Evolutionary conservation across 2,329 filamentous ascomycete species (phyloP), one percentile per base, ranked within the genome.

Genomic region (Botrytis hyacinthi): DNA sequence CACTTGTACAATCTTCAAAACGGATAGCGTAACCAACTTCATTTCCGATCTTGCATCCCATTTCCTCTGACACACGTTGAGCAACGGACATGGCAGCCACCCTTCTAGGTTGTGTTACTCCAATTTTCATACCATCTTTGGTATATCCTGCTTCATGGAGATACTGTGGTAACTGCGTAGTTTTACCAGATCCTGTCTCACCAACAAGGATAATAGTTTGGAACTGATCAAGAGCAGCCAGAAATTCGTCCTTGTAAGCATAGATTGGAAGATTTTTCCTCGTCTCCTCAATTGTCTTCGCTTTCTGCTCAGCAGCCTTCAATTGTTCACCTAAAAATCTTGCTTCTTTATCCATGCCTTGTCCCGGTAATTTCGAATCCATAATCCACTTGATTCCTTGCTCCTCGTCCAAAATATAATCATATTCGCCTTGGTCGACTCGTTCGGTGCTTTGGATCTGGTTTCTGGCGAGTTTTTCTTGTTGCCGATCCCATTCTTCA

Each of bases 71-170:
- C 3, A 99, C 96, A 86, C 96, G 94, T 62, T 93, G 90, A n/a
- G 96, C 95, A 32, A 98, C 95, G 80, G 92, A 96, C 95, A 98
- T 98, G 44, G 96, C 96, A 5, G 96, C 96, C 18, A 99, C 96
- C 85, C 96, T 90, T 78, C 96, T 91, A 7, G 96, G 96, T 77
- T 99, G 96, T 0, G 96, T 99, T 79, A 95, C 97, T 7, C 93
- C 95, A 18, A 99, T 89, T 81, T 95, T 97, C 82, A 92, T 86
- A 9, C 92, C 94, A 35, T 89, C 87, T 80, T 95, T 94, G 3
- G 94, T 97, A 78, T 93, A 97, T 2, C 95, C 95, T 0, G 93
- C 93, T 82, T 98, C 95, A 78, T 97, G 92, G 0, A 98, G 87
- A 80, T 97, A 99, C 80, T 98, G 96, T 0, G 95, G 94, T 26